Base-by-base conservation (phyloP, 768 basidiomycete genomes). In the Lenzites betulinus region DNA sequence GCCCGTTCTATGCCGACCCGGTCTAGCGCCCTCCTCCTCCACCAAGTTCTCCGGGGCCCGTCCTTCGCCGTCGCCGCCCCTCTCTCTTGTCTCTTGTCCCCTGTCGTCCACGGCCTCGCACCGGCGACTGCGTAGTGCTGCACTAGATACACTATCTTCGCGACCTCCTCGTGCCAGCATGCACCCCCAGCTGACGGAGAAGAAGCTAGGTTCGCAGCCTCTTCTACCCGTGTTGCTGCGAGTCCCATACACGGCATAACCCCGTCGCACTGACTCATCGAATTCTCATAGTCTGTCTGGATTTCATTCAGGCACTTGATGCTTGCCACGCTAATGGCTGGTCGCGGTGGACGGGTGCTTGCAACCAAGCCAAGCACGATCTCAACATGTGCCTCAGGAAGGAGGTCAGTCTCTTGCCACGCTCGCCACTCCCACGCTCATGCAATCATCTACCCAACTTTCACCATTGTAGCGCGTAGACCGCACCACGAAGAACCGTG, bases 221-320 rank as follows among this genome's bases (percentile, higher is more conserved):
- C 38, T 48, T 30, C 50, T 52, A 46, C 42, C 46, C 57, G 60
- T 64, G 63, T 59, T 41, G 51, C 62, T 64, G 41, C 51, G 52
- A n/a, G 20, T 22, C 54, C 49, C 50, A 59, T 54, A 58, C 54
- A 35, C 42, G 63, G 56, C 18, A 64, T 54, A 28, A 23, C 20
- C 12, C 58, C 35, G 43, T 48, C 41, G 28, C 30, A 46, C 57
- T 58, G 58, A 61, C 50, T 46, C 35, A 51, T 48, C 51, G 38
- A 44, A 42, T 66, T 56, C 69, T 57, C 65, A 54, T 48, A 92
- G 90, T 78, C 38, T 92, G 90, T 78, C 82, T 78, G 68, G 89
- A 90, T 18, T 87, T 92, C 69, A 89, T 92, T 55, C 76, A 90
- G 64, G 90, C 90, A 2, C 83, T 92, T 25, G 82, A 91, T 51